Percentiles rank a stretch among this genome's conserved stretches.
Conservation (phyloP, 371 early-diverging fungal species). For the Haplosporangium sp. region DNA sequence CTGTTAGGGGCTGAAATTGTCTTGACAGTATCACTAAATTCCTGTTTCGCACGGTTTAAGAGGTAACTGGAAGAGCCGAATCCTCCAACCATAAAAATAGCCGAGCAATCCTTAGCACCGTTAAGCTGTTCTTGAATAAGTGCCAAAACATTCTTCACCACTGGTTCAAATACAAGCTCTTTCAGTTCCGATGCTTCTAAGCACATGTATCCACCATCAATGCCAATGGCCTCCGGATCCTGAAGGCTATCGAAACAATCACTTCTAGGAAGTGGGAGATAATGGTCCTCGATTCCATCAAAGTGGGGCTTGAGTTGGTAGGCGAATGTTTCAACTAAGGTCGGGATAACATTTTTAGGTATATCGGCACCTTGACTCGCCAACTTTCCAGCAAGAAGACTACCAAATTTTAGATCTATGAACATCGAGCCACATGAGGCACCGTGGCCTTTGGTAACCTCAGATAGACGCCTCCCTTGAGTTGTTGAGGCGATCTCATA, state of each 20-base stretch:
- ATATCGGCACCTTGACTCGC: slow-evolving; percentile 52
- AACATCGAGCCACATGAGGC: slow-evolving; percentile 63
- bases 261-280: slow-evolving; percentile 59
- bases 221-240: slow-evolving; percentile 39
- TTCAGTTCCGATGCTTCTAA: slow-evolving; percentile 34
- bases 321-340: slow-evolving; percentile 63
- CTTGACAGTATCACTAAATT: slow-evolving; percentile 33
- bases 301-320: slow-evolving; percentile 65
- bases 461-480: background rate
- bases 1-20: slow-evolving; percentile 29
- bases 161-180: slow-evolving; percentile 61
- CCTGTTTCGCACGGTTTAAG: slow-evolving; percentile 43
- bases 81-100: slow-evolving; percentile 36
- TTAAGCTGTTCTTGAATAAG: slow-evolving; percentile 57
- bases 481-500: background rate
- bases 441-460: background rate
- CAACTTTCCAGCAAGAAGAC: slow-evolving; percentile 56
- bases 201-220: slow-evolving; percentile 9
- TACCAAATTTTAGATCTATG: slow-evolving; percentile 64
- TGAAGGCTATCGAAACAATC: slow-evolving; percentile 55
- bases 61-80: slow-evolving; percentile 63
- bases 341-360: slow-evolving; percentile 59
- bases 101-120: slow-evolving; percentile 33
- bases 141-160: slow-evolving; percentile 58
- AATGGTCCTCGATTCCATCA: slow-evolving; percentile 60